phyloP scores from a whole-genome alignment of 768 basidiomycete genomes.

The Leccinellum albellum region DNA sequence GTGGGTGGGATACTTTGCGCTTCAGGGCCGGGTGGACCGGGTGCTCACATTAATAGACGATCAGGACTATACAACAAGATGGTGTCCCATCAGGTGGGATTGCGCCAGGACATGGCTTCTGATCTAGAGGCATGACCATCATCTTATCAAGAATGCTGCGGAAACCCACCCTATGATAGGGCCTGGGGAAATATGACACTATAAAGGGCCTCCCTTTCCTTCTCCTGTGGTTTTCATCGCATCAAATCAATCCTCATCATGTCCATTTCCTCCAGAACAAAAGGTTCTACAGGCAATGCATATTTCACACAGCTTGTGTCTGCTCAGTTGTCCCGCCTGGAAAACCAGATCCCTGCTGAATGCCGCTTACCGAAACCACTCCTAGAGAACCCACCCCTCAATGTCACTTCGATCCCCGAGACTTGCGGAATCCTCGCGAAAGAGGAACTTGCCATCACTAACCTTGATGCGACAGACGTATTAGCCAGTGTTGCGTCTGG shows the following conservation, averaged over 20 bases:
- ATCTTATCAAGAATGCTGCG: background rate
- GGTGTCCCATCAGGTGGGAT: background rate
- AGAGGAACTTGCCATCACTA: constrained; percentile 34
- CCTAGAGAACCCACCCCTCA: constrained; percentile 24
- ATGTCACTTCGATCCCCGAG: constrained; percentile 33
- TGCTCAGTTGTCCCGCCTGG: constrained; percentile 18
- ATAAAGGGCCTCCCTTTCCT: background rate
- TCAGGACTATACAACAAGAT: background rate
- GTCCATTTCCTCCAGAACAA: constrained; percentile 21
- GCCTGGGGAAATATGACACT: background rate
- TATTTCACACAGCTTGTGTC: constrained; percentile 17
- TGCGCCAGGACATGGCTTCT: background rate
- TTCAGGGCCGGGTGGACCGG: background rate
- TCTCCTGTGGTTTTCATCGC: background rate
- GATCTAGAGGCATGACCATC: background rate
- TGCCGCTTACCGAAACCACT: constrained; percentile 15
- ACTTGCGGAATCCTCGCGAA: constrained; percentile 30
- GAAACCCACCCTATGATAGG: background rate
- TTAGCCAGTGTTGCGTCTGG: constrained; percentile 26
- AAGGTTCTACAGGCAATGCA: constrained; percentile 21
- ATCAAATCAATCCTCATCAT: background rate
- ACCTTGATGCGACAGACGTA: constrained; percentile 35
- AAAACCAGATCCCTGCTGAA: constrained; percentile 22
- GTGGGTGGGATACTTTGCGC: background rate
- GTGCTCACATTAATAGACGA: background rate